Evolutionary conservation across 192 early-diverging fungal genomes (phyloP).

Genomic region (Pecoramyces ruminantium): DNA sequence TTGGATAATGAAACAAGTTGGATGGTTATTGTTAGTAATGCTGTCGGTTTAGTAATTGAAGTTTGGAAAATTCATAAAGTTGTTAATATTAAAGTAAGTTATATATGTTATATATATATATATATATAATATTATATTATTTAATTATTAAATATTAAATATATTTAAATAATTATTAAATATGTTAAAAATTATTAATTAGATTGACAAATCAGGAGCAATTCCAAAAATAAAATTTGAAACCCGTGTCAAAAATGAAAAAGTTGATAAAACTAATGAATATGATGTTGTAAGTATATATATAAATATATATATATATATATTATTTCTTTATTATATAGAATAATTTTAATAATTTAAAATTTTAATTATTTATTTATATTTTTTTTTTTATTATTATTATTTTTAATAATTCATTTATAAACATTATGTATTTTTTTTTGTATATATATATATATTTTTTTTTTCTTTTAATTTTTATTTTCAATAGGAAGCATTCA

Average conservation of each 20-base stretch:
- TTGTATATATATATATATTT: no score
- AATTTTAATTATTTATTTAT: no score
- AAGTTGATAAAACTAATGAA: background rate
- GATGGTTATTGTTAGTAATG: constrained; percentile 72
- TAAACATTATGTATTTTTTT: no score
- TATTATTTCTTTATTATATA: no score
- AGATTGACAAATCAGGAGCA: background rate
- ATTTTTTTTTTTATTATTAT: no score
- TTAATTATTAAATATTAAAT: background rate
- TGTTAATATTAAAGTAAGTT: constrained; percentile 43
- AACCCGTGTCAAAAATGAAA: background rate
- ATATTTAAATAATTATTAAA: background rate
- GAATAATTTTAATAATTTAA: no score
- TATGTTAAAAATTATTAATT: no score
- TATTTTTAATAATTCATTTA: no score
- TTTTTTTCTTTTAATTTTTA: no score
- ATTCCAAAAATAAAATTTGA: background rate
- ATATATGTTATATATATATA: background rate
- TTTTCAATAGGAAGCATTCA: constrained; percentile 70
- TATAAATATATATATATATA: no score
- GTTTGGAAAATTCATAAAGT: constrained; percentile 83
- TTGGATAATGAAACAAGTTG: constrained; percentile 75
- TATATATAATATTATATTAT: background rate
- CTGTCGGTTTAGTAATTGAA: constrained; percentile 67
- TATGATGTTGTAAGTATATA: background rate